phyloP scores from a whole-genome alignment of 2,329 filamentous ascomycete genomes.

The Ophiocordyceps polyrhachis-furcata region DNA sequence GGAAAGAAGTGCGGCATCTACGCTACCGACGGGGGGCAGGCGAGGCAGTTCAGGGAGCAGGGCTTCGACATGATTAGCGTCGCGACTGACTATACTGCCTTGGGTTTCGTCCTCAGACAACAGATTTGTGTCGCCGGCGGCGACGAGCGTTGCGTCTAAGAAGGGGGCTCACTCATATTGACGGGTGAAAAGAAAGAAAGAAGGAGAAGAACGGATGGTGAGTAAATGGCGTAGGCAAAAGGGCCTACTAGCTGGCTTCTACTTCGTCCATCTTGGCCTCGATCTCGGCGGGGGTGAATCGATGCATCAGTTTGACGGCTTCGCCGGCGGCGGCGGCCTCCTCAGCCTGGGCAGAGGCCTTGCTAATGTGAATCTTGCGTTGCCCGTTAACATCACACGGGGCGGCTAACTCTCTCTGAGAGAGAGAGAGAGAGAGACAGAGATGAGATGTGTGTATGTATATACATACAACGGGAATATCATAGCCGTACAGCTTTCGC shows the following conservation, averaged over 20 bases:
- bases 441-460: too few species aligned
- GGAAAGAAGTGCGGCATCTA: constrained; percentile 50
- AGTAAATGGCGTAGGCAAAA: background rate
- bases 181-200: background rate
- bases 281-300: constrained; percentile 50
- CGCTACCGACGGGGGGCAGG: constrained; percentile 35
- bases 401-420: too few species aligned
- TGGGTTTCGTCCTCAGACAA: constrained; percentile 24
- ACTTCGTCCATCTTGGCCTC: constrained; percentile 48
- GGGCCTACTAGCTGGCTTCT: constrained; percentile 12
- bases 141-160: constrained; percentile 14
- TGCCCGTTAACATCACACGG: too few species aligned
- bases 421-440: too few species aligned
- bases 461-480: constrained; percentile 53
- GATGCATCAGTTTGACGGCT: constrained; percentile 60
- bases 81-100: constrained; percentile 33
- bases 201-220: background rate
- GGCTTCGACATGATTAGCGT: constrained; percentile 45
- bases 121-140: constrained; percentile 29
- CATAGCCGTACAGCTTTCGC: constrained; percentile 61
- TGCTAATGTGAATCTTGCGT: constrained; percentile 42
- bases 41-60: constrained; percentile 31
- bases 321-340: constrained; percentile 34
- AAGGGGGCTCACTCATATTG: constrained; percentile 26
- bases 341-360: constrained; percentile 28